Evolutionary conservation across 2,329 filamentous ascomycete species (phyloP).

Genomic region (Fusarium brevicatenulatum): DNA sequence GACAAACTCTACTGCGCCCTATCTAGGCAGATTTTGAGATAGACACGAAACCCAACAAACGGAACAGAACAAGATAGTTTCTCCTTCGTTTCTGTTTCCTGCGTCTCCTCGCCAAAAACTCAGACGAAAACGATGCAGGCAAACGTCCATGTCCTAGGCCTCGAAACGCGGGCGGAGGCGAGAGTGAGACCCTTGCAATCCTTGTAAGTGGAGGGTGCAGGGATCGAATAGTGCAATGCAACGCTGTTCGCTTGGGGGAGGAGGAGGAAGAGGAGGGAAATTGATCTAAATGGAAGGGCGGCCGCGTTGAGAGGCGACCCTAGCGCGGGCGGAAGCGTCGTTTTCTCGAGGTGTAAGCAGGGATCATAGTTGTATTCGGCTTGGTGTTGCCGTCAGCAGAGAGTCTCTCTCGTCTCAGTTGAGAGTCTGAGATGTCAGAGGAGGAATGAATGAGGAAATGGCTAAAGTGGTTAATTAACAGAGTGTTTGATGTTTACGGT

Average conservation of each 20-base stretch:
- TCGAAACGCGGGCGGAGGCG: constrained; percentile 28
- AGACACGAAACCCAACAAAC: constrained; percentile 6
- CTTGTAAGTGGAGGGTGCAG: constrained; percentile 7
- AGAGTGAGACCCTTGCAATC: constrained; percentile 3
- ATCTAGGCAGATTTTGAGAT: constrained; percentile 9
- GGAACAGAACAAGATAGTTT: neutral
- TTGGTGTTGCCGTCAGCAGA: constrained; percentile 19
- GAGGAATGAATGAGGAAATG: neutral
- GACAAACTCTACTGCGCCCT: constrained; percentile 11
- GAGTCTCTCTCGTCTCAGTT: neutral
- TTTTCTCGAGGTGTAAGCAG: neutral
- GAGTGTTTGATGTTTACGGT: constrained; percentile 8
- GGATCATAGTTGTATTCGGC: constrained; percentile 1
- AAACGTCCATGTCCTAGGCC: constrained; percentile 16
- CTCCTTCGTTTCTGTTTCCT: constrained; percentile 16
- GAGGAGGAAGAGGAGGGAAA: neutral
- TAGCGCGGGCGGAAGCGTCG: constrained; percentile 15
- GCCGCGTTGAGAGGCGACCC: constrained; percentile 36
- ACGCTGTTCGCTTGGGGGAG: constrained; percentile 27
- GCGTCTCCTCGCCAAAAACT: constrained; percentile 9
- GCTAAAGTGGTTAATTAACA: constrained; percentile 9
- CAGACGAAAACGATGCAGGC: constrained; percentile 16
- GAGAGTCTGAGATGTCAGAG: neutral
- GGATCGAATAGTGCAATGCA: constrained; percentile 10
- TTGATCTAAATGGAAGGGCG: constrained; percentile 31